Evolutionary conservation across 2,329 filamentous ascomycete species (phyloP), one percentile per base, ranked within the genome.

Genomic region (Talaromyces amestolkiae): DNA sequence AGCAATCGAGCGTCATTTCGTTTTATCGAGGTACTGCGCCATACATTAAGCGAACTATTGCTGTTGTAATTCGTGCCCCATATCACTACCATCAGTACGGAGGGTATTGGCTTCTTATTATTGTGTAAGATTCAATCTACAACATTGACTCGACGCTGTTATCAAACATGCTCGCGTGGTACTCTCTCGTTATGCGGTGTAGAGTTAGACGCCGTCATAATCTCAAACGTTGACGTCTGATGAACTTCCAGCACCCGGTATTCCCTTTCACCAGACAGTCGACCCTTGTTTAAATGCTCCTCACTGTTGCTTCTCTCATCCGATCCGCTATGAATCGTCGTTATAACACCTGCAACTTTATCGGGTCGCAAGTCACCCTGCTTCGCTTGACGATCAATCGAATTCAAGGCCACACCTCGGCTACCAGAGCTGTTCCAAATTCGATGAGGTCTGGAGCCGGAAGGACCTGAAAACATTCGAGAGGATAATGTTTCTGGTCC

Each of bases 401-500:
- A 43, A 37, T 11, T 11, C 17, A 58, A 41, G 7, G 22, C 19
- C 56, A 58, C 9, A 58, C 10, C n/a, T 24, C n/a, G n/a, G 33
- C 35, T 41, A 58, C 7, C 33, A 27, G 35, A 22, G 37, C n/a
- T 43, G 19, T 43, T 43, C 56, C 56, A 58, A 43, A n/a, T 10
- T 11, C 56, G 56, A 43, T 15, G 56, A 19, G 35, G 19, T 43
- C 7, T 43, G 19, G 56, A 43, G 13, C 22, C 43, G 19, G 22
- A 13, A 6, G 19, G 5, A n/a, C 56, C 13, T 13, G 56, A 43
- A 31, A 43, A 43, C 24, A 58, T 58, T 43, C 37, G 56, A 3
- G 56, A 39, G 1, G 56, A 58, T 2, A 53, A n/a, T 19, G 51
- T 43, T 10, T 31, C 15, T 11, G 45, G 53, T 65, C 70, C 72